Evolutionary conservation across 225 moss, liverwort and hornwort genomes (phyloP).

Genomic region (Bryoerythrophyllum caledonicum): DNA sequence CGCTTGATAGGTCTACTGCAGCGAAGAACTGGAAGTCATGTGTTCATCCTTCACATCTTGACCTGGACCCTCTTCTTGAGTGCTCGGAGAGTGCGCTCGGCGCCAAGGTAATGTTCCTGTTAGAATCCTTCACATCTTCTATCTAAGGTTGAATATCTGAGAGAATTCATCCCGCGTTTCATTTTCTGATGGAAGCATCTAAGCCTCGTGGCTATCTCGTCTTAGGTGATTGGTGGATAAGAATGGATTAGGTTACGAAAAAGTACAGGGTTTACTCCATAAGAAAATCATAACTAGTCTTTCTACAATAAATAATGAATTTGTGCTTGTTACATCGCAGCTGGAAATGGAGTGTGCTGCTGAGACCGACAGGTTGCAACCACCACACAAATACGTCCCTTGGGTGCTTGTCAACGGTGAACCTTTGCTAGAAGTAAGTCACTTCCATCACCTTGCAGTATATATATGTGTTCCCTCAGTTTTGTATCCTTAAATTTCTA

Average conservation of each 20-base stretch:
- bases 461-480: neutral
- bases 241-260: no score
- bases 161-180: no score
- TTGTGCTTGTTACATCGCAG: constrained; percentile 45
- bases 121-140: neutral
- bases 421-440: constrained; percentile 75
- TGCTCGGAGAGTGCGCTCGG: constrained; percentile 75
- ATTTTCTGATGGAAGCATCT: no score
- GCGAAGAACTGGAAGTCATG: constrained; percentile 75
- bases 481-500: neutral
- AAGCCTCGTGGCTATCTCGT: no score
- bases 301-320: no score
- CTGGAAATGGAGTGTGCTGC: constrained; percentile 71
- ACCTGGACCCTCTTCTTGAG: constrained; percentile 60
- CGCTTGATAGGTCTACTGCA: constrained; percentile 53
- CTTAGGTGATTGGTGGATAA: no score
- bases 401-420: constrained; percentile 96
- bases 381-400: constrained; percentile 89
- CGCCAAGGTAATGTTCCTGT: constrained; percentile 55
- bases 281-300: no score
- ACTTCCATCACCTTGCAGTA: neutral
- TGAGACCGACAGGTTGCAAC: constrained; percentile 80
- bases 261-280: no score
- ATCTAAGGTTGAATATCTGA: neutral
- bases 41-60: constrained; percentile 61